A percentile compares a stretch with the other conserved stretches of the same genome.
Conservation (phyloP, 1,139 yeast species). For the Sugiyamaella sp. region DNA sequence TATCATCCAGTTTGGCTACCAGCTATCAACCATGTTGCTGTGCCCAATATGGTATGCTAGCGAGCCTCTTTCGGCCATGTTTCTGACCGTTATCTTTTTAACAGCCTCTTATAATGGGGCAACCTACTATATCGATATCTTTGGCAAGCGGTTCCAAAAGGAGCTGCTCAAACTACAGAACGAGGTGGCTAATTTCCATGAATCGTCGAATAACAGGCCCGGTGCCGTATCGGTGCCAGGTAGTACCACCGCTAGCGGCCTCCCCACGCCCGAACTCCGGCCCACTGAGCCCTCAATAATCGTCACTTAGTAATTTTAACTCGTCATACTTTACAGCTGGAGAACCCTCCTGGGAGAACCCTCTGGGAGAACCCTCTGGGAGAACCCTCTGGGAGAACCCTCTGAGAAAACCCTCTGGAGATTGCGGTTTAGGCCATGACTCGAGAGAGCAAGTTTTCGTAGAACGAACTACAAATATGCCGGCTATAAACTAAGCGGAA, state of each 20-base stretch:
- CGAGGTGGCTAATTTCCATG: slow-evolving; percentile 55
- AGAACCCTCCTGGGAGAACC: no score
- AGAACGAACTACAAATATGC: no score
- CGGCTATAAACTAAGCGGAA: no score
- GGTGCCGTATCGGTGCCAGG: slow-evolving; percentile 8
- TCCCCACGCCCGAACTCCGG: slow-evolving; percentile 14
- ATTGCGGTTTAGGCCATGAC: no score
- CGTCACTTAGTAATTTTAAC: neutral
- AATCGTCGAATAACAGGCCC: slow-evolving; percentile 3
- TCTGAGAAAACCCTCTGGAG: no score
- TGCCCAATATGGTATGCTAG: slow-evolving; percentile 85
- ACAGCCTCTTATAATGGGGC: slow-evolving; percentile 93
- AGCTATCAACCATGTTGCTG: slow-evolving; percentile 81
- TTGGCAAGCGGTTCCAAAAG: slow-evolving; percentile 78
- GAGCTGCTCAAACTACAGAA: slow-evolving; percentile 71
- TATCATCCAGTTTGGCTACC: slow-evolving; percentile 83
- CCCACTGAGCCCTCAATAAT: slow-evolving; percentile 16
- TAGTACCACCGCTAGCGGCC: slow-evolving; percentile 10
- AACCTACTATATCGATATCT: slow-evolving; percentile 87
- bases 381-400: no score
- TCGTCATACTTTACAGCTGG: neutral
- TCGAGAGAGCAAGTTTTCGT: no score
- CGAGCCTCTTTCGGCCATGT: slow-evolving; percentile 66
- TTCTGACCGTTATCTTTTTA: slow-evolving; percentile 69
- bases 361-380: no score